These are phyloP conservation scores for Afroboletus lepidellus DNA, from an alignment of 1,284 basidiomycete species.

Conservation along the genomic window DNA sequence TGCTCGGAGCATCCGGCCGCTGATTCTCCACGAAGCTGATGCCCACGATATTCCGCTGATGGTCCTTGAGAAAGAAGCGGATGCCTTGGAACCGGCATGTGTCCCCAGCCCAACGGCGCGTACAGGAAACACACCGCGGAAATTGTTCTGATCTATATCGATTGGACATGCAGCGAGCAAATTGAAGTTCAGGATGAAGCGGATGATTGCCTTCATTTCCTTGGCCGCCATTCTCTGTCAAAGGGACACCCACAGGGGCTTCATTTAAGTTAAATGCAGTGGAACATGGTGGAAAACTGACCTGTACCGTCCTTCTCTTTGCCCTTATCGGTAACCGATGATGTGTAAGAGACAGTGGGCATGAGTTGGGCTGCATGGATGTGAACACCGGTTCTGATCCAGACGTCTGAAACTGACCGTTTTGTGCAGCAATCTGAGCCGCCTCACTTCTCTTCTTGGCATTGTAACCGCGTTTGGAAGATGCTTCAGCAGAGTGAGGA, in stretches of 20 bases:
- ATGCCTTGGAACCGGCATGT: constrained; percentile 80
- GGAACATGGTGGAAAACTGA: constrained; percentile 27
- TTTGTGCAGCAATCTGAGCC: constrained; percentile 55
- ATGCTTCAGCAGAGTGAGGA: constrained; percentile 32
- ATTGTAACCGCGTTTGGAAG: constrained; percentile 62
- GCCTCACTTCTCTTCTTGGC: constrained; percentile 68
- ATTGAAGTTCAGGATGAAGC: constrained; percentile 62
- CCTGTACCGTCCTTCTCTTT: constrained; percentile 45
- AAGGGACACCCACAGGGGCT: constrained; percentile 24
- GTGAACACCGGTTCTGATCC: constrained; percentile 23
- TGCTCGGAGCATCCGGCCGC: constrained; percentile 52
- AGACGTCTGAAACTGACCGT: constrained; percentile 43
- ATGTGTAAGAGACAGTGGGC: constrained; percentile 45
- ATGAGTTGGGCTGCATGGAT: constrained; percentile 44
- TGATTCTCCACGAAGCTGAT: constrained; percentile 67
- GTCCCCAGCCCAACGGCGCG: constrained; percentile 78
- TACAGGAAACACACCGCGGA: constrained; percentile 77
- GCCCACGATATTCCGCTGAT: constrained; percentile 54
- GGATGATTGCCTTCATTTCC: constrained; percentile 22
- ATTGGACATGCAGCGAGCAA: constrained; percentile 77
- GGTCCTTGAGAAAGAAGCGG: constrained; percentile 66
- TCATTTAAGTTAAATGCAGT: constrained; percentile 4
- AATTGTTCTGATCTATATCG: constrained; percentile 67
- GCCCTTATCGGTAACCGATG: constrained; percentile 38
- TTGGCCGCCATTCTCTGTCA: constrained; percentile 27